Conservation (phyloP, 345 rosid genomes). For the Ailanthus altissimus region DNA sequence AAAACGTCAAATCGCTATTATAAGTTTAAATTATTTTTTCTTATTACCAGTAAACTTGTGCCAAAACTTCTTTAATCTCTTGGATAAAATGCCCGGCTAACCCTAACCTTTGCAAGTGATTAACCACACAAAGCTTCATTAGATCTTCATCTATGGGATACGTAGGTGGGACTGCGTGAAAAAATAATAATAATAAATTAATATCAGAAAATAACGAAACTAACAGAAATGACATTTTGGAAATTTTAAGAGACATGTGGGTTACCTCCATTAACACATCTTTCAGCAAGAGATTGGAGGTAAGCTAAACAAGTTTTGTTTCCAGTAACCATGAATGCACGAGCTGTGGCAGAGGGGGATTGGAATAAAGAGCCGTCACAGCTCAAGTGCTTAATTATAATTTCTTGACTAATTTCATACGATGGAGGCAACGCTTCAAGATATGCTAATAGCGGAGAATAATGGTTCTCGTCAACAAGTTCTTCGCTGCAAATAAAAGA, state of each 20-base stretch:
- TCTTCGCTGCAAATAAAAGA: slow-evolving; percentile 36
- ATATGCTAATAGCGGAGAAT: slow-evolving; percentile 48
- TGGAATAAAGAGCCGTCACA: slow-evolving; percentile 58
- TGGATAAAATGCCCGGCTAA: slow-evolving; percentile 47
- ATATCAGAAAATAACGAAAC: neutral
- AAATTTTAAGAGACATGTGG: neutral
- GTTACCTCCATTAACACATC: slow-evolving; percentile 47
- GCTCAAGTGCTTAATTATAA: slow-evolving; percentile 25
- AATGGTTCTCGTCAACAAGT: slow-evolving; percentile 29
- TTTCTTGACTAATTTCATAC: slow-evolving; percentile 26
- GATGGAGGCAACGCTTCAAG: slow-evolving; percentile 46
- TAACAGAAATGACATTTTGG: no score
- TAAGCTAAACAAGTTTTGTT: slow-evolving; percentile 44
- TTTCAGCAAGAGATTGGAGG: slow-evolving; percentile 45
- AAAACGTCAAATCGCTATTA: neutral
- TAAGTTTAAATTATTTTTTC: neutral
- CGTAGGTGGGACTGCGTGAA: slow-evolving; percentile 51
- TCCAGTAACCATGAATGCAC: slow-evolving; percentile 56
- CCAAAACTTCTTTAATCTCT: slow-evolving; percentile 46
- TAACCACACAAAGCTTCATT: slow-evolving; percentile 46
- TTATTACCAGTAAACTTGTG: slow-evolving; percentile 45
- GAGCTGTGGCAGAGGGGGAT: slow-evolving; percentile 73
- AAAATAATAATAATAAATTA: neutral
- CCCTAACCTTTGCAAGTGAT: slow-evolving; percentile 52
- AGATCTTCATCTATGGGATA: slow-evolving; percentile 59